A percentile compares a stretch with the other conserved stretches of the same genome.
Conservation (phyloP, 352 stramenopile species). For the Globisporangium paddicum region DNA sequence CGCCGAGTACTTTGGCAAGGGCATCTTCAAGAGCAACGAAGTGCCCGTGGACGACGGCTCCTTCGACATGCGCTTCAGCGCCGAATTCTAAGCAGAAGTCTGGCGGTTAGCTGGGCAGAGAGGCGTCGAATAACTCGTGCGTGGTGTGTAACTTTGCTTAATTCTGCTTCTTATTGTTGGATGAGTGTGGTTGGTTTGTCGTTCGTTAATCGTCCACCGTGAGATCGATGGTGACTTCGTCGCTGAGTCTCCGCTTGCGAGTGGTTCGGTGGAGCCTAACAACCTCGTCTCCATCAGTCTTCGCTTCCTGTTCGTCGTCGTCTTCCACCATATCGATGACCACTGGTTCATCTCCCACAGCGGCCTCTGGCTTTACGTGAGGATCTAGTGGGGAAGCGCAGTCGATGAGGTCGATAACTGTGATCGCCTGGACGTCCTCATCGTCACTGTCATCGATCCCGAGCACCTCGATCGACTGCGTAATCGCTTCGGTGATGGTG, state of each 20-base stretch:
- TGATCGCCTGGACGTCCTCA: constrained; percentile 6
- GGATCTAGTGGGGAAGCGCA: not conserved
- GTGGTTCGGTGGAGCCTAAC: not conserved
- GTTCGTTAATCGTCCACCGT: constrained; percentile 12
- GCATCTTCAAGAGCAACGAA: constrained; percentile 86
- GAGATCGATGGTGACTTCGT: constrained; percentile 23
- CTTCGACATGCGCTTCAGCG: constrained; percentile 79
- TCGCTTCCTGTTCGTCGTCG: constrained; percentile 9
- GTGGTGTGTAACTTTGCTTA: constrained; percentile 4
- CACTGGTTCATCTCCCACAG: not conserved
- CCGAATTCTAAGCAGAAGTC: constrained; percentile 62
- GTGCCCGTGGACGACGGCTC: constrained; percentile 53
- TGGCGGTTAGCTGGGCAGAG: not conserved
- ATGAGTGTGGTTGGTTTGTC: not conserved
- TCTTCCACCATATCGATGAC: constrained; percentile 20
- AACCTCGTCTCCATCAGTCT: not conserved
- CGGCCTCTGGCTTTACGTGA: not conserved
- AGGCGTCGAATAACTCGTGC: not conserved
- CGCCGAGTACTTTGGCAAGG: constrained; percentile 91
- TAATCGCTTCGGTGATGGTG: constrained; percentile 7
- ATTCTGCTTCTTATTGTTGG: not conserved
- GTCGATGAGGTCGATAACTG: not conserved
- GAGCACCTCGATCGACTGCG: constrained; percentile 28
- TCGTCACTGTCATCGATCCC: constrained; percentile 48
- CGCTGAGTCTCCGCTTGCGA: not conserved